Base-by-base conservation (phyloP, 495 filamentous ascomycete species). In the Sabuloglossum arenarium region DNA sequence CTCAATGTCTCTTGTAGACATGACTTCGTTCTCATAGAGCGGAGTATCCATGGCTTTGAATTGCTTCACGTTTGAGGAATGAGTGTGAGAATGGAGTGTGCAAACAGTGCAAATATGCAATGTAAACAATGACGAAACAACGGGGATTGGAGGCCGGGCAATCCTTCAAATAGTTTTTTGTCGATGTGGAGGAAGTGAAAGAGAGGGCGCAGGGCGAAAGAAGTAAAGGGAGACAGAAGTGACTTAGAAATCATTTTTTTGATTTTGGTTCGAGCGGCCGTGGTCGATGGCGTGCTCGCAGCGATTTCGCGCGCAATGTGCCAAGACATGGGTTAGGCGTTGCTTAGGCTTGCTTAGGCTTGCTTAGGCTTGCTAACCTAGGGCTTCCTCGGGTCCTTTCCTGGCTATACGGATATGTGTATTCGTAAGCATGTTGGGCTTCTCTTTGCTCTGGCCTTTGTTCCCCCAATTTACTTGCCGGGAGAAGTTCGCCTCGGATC, bases 1-100 rank as follows among this genome's bases (percentile, higher is more conserved):
- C 68, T 97, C 91, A 10, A 53, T 59, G 54, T 63, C 61, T 24
- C 54, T 56, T 11, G 53, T 4, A 11, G 53, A 39, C 53, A 37
- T 12, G 6, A 21, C 9, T 1, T 43, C 30, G 3, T 23, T 43
- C 1, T 1, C 53, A 39, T 8, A 54, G 24, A 31, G 25, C 16
- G 9, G 4, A 28, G 47, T 0, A 19, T 29, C 47, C 24, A 51
- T 51, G 3, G 4, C 16, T 14, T 29, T 11, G n/a, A n/a, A n/a
- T 16, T 51, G 47, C 1, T 21, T 5, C 42, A 6, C 5, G 21
- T 14, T 46, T 51, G 23, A 5, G 24, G 47, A 6, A 23, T 4
- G 42, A 46, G 28, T 6, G 25, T 6, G 24, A 51, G 47, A 28
- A 27, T 51, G 23, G 16, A 29, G 12, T 11, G 23, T 51, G 47